A percentile compares a stretch with the other conserved stretches of the same genome.
phyloP scores from a whole-genome alignment of 768 basidiomycete species.

The Phylloporus arenicola region DNA sequence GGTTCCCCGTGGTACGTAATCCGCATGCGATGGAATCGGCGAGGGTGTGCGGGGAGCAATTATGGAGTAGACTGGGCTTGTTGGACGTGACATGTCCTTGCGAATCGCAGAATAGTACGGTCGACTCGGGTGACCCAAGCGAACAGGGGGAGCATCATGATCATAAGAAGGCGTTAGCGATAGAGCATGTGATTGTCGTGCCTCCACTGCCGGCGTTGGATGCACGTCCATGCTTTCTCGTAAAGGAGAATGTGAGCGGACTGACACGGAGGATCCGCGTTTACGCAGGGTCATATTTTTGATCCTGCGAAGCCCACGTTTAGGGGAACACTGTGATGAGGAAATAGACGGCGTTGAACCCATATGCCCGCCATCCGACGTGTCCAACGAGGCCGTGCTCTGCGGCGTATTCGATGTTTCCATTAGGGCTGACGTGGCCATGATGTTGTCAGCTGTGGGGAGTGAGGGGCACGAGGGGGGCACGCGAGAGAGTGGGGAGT shows the following conservation, averaged over 20 bases:
- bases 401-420: slow-evolving; percentile 17
- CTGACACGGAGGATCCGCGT: slow-evolving; percentile 22
- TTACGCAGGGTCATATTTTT: slow-evolving; percentile 32
- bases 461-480: slow-evolving; percentile 11
- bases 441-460: slow-evolving; percentile 2
- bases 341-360: slow-evolving; percentile 20
- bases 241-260: slow-evolving; percentile 20
- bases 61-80: slow-evolving; percentile 28
- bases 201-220: slow-evolving; percentile 15
- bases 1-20: slow-evolving; percentile 27
- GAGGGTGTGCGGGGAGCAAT: slow-evolving; percentile 24
- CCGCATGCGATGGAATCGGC: slow-evolving; percentile 20
- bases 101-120: slow-evolving; percentile 56
- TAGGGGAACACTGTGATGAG: slow-evolving; percentile 25
- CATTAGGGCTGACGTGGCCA: slow-evolving; percentile 18
- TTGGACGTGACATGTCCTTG: slow-evolving; percentile 40
- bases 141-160: slow-evolving; percentile 25
- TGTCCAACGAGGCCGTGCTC: slow-evolving; percentile 17
- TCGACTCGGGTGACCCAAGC: slow-evolving; percentile 47
- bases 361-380: slow-evolving; percentile 11
- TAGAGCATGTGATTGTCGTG: slow-evolving; percentile 14
- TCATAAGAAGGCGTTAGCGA: slow-evolving; percentile 22
- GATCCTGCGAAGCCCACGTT: slow-evolving; percentile 36
- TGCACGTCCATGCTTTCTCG: slow-evolving; percentile 17
- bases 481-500: slow-evolving; percentile 8